These are phyloP conservation scores for Botrytis paeoniae DNA, from an alignment of 2,329 filamentous ascomycete species.

Conservation along the genomic window DNA sequence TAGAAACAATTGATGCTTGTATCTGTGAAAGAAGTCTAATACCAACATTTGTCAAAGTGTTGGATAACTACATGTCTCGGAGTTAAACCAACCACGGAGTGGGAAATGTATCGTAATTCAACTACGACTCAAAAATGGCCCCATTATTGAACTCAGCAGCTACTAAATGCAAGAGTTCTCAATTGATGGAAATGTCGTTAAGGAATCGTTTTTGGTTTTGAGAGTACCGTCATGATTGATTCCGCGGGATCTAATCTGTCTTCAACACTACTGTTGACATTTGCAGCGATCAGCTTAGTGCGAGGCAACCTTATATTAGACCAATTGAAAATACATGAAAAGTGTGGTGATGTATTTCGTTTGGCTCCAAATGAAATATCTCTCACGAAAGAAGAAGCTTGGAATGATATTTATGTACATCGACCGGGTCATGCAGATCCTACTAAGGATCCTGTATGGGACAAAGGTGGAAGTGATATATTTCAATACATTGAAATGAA, in stretches of 20 bases:
- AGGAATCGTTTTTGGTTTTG: too few relatives aligned
- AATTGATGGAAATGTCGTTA: not conserved
- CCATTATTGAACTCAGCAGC: not conserved
- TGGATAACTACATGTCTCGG: not conserved
- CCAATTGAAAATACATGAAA: not conserved
- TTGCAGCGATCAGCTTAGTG: not conserved
- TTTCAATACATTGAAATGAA: not conserved
- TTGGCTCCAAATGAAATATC: slow-evolving; percentile 1
- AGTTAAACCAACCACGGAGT: not conserved
- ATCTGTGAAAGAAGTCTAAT: not conserved
- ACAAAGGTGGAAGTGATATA: not conserved
- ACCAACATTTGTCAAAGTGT: not conserved
- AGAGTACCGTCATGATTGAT: not conserved
- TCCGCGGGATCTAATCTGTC: not conserved
- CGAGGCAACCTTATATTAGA: not conserved
- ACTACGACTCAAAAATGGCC: rapidly evolving
- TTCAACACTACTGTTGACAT: not conserved
- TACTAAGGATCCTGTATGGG: not conserved
- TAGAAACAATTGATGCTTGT: not conserved
- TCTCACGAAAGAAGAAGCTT: not conserved
- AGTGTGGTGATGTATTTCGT: not conserved
- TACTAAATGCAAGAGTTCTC: not conserved
- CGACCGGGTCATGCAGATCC: not conserved
- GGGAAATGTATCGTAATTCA: not conserved
- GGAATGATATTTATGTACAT: not conserved